These are phyloP conservation scores for Pseudonectria buxi DNA, from an alignment of 2,329 filamentous ascomycete genomes.

Conservation along the genomic window DNA sequence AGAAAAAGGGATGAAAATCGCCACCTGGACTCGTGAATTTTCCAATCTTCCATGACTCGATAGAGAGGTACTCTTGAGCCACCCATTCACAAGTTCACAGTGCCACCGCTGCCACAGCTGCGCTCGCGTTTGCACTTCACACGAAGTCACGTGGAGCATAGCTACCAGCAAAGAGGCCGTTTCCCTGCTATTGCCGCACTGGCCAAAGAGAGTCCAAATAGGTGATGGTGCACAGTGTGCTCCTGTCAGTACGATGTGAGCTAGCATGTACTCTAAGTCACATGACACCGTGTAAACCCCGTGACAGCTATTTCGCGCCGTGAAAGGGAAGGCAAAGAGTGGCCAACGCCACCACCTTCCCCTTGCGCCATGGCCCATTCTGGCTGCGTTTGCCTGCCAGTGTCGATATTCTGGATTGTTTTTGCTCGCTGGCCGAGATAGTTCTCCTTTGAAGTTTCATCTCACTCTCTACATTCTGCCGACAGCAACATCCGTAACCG, in stretches of 20 bases:
- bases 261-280: conserved; percentile 12
- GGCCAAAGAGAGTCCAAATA: too few species aligned
- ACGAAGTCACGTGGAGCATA: conserved; percentile 26
- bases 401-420: too few species aligned
- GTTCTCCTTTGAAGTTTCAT: too few species aligned
- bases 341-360: conserved; percentile 16
- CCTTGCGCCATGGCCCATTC: neutral
- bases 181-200: too few species aligned
- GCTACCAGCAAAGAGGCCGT: conserved; percentile 9
- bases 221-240: conserved; percentile 9
- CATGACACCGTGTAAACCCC: conserved; percentile 30
- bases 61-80: conserved; percentile 3
- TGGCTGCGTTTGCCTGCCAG: too few species aligned
- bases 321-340: conserved; percentile 14
- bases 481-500: too few species aligned
- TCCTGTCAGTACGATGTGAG: neutral
- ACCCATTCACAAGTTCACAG: conserved; percentile 26
- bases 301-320: conserved; percentile 9
- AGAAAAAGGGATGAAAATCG: conserved; percentile 5
- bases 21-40: conserved; percentile 1
- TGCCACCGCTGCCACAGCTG: conserved; percentile 7
- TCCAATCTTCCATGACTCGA: neutral
- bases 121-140: conserved; percentile 23
- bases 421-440: too few species aligned
- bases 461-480: too few species aligned